Conservation (phyloP, 208 protist species). For the Trypanosoma boissoni region DNA sequence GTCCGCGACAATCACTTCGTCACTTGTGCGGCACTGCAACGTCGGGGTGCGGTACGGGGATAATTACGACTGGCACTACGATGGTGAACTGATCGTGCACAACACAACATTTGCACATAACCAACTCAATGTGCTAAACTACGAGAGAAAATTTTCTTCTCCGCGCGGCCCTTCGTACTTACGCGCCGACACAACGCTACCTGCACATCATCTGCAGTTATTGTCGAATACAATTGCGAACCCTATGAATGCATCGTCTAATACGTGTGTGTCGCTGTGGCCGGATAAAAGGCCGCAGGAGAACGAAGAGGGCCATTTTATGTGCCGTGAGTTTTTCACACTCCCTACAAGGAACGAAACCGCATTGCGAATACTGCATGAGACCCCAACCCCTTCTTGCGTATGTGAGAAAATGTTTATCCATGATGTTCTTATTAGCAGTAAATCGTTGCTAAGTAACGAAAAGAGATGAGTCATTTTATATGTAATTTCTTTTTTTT, state of each 20-base stretch:
- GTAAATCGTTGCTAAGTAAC: no score
- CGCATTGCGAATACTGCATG: neutral
- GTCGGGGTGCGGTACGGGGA: slow-evolving; percentile 34
- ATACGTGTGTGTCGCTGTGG: neutral
- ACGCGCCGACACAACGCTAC: neutral
- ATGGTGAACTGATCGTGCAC: slow-evolving; percentile 8
- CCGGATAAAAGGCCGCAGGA: neutral
- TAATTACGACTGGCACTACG: slow-evolving; percentile 25
- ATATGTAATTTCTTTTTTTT: no score
- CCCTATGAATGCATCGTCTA: neutral
- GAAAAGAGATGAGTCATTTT: no score
- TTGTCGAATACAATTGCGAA: neutral
- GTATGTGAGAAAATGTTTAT: no score
- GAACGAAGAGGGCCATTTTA: neutral
- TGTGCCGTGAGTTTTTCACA: neutral
- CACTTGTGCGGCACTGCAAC: slow-evolving; percentile 12
- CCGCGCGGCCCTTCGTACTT: slow-evolving; percentile 3
- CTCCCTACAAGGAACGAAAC: neutral
- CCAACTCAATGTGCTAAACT: slow-evolving; percentile 29
- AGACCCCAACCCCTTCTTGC: neutral
- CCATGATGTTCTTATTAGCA: no score
- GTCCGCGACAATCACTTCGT: slow-evolving; percentile 5
- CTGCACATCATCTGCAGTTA: slow-evolving; percentile 2
- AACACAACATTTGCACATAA: slow-evolving; percentile 15
- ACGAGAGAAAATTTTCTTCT: slow-evolving; percentile 6